Conservation (phyloP, 2,329 filamentous ascomycete genomes). For the Fusarium buharicum region DNA sequence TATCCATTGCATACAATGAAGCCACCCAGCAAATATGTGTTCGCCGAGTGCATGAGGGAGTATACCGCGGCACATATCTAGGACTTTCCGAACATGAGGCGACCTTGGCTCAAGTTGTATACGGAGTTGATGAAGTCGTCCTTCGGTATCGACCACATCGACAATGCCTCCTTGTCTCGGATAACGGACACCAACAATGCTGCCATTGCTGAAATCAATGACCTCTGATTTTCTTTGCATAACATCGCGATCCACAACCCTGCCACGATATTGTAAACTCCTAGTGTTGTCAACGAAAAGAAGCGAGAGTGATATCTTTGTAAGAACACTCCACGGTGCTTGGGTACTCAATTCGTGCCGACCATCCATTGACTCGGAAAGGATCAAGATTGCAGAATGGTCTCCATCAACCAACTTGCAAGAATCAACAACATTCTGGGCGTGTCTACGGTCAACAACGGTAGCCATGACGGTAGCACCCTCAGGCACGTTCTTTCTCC, state of each 20-base stretch:
- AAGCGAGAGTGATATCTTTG: conserved; percentile 71
- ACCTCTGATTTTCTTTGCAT: conserved; percentile 58
- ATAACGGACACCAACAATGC: conserved; percentile 66
- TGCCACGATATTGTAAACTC: conserved; percentile 66
- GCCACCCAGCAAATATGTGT: conserved; percentile 76
- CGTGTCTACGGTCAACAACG: conserved; percentile 64
- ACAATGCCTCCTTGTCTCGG: conserved; percentile 69
- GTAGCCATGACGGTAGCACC: conserved; percentile 45
- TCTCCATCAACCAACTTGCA: conserved; percentile 75
- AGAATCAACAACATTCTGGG: conserved; percentile 76
- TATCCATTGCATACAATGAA: conserved; percentile 78
- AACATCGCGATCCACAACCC: conserved; percentile 63
- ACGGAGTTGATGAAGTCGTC: conserved; percentile 71
- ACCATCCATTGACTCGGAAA: conserved; percentile 73
- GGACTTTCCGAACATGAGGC: conserved; percentile 68
- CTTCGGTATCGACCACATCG: conserved; percentile 72
- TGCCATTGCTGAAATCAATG: conserved; percentile 58
- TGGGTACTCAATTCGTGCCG: conserved; percentile 76
- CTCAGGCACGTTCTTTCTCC: conserved; percentile 35
- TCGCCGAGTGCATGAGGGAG: conserved; percentile 68
- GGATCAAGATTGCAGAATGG: conserved; percentile 74
- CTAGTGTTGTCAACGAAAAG: conserved; percentile 69
- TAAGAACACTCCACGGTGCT: conserved; percentile 77
- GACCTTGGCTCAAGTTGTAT: conserved; percentile 74
- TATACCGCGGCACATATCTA: conserved; percentile 72